A percentile compares a stretch with the other conserved stretches of the same genome.
Evolutionary conservation across 805 yeast genomes (phyloP).

Genomic region (Tetrapisispora namnaoensis): DNA sequence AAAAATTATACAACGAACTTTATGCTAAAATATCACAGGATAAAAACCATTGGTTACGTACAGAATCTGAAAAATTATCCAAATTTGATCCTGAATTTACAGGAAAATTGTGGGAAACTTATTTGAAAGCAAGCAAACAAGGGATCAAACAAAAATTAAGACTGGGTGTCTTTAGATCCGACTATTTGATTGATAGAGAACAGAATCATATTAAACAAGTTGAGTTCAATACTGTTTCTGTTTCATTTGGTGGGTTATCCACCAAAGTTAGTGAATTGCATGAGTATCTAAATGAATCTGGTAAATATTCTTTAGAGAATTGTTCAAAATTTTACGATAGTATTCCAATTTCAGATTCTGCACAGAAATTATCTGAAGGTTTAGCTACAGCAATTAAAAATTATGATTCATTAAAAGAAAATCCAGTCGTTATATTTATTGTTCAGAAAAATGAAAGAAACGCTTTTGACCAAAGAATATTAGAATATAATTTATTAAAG

Average conservation of each 20-base stretch:
- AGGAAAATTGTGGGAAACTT: constrained; percentile 59
- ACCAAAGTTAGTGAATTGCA: constrained; percentile 73
- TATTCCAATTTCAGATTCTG: constrained; percentile 60
- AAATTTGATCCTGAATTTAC: constrained; percentile 67
- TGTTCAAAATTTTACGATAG: constrained; percentile 36
- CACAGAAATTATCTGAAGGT: constrained; percentile 52
- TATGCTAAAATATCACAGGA: constrained; percentile 58
- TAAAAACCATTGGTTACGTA: constrained; percentile 51
- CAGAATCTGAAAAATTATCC: constrained; percentile 45
- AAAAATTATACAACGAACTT: constrained; percentile 57
- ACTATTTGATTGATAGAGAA: constrained; percentile 58
- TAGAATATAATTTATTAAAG: constrained; percentile 61
- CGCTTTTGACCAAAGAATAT: constrained; percentile 79
- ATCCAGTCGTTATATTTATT: constrained; percentile 59
- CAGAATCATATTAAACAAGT: constrained; percentile 68
- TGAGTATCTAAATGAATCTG: constrained; percentile 47
- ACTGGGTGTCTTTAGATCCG: constrained; percentile 82
- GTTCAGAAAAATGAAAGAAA: constrained; percentile 83
- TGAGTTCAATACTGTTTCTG: constrained; percentile 92
- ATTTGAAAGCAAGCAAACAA: constrained; percentile 36
- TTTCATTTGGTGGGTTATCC: constrained; percentile 88
- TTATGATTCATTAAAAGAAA: constrained; percentile 33
- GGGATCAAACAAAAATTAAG: constrained; percentile 47
- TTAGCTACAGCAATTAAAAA: constrained; percentile 54
- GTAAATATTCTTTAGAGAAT: constrained; percentile 38